Percentiles rank a stretch among this genome's conserved stretches.
Evolutionary conservation across 2,329 filamentous ascomycete genomes (phyloP).

Genomic region (Penicillium sp.): DNA sequence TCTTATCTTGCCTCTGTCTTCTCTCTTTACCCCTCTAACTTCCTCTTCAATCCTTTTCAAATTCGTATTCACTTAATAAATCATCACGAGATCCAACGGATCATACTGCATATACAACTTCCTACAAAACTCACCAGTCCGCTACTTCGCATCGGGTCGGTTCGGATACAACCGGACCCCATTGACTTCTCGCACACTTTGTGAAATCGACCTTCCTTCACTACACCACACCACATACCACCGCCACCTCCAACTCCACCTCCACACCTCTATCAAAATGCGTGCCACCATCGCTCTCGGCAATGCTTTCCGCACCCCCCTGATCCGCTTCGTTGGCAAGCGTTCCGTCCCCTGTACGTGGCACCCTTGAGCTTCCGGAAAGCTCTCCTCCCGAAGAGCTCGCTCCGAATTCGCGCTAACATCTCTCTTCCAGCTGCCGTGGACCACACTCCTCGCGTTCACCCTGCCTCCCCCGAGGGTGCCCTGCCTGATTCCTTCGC

Average conservation of each 20-base stretch:
- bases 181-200: conserved; percentile 26
- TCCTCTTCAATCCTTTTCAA: neutral
- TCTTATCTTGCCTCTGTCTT: conserved; percentile 4
- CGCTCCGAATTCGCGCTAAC: conserved; percentile 14
- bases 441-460: conserved; percentile 58
- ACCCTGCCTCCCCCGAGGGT: conserved; percentile 58
- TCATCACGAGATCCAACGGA: neutral
- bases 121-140: conserved; percentile 1
- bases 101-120: too few relatives aligned
- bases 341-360: conserved; percentile 46
- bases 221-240: conserved; percentile 8
- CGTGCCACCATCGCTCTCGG: conserved; percentile 43
- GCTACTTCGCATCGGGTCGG: conserved; percentile 19
- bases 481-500: conserved; percentile 63
- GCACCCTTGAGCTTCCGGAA: neutral
- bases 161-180: conserved; percentile 31
- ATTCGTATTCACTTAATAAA: neutral
- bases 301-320: conserved; percentile 44
- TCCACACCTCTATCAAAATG: conserved; percentile 34
- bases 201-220: conserved; percentile 16
- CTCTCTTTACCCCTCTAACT: conserved; percentile 4
- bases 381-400: neutral
- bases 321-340: conserved; percentile 54
- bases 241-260: conserved; percentile 1
- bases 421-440: conserved; percentile 35